Evolutionary conservation across 371 early-diverging fungal species (phyloP).

Genomic region (Mortierella sp.): DNA sequence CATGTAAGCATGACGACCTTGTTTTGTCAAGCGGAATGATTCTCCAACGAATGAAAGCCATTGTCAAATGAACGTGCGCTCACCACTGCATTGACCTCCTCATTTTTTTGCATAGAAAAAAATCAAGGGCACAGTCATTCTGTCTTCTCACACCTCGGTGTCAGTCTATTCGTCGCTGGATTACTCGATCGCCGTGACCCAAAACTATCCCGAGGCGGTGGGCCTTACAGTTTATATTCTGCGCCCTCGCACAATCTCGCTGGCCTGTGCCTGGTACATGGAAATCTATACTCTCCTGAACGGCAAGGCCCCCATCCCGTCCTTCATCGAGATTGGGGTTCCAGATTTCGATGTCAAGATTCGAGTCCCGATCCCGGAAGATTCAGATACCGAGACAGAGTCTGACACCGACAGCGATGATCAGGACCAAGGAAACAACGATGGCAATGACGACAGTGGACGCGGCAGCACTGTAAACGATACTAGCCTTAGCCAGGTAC

Average conservation of each 20-base stretch:
- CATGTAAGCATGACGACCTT: constrained; percentile 35
- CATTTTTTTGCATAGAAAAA: constrained; percentile 36
- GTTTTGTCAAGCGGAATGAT: neutral
- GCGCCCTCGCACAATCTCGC: constrained; percentile 44
- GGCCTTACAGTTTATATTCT: constrained; percentile 49
- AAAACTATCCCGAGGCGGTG: constrained; percentile 27
- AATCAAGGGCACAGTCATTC: constrained; percentile 35
- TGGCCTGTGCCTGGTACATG: constrained; percentile 58
- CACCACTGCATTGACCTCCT: neutral
- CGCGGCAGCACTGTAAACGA: neutral
- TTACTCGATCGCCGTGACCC: constrained; percentile 51
- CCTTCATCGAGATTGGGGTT: constrained; percentile 47
- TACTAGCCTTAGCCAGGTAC: constrained; percentile 9
- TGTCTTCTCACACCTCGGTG: constrained; percentile 39
- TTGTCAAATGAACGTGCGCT: neutral
- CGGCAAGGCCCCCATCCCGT: constrained; percentile 41
- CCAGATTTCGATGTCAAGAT: constrained; percentile 58
- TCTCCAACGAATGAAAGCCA: neutral
- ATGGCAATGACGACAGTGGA: neutral
- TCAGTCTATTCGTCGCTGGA: constrained; percentile 55
- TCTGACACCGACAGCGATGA: constrained; percentile 5
- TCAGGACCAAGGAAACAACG: constrained; percentile 3
- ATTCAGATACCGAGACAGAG: constrained; percentile 35
- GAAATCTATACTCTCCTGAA: constrained; percentile 48
- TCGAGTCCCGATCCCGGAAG: constrained; percentile 53